phyloP scores from a whole-genome alignment of 192 early-diverging fungal species.

The Chytriomyces confervae region DNA sequence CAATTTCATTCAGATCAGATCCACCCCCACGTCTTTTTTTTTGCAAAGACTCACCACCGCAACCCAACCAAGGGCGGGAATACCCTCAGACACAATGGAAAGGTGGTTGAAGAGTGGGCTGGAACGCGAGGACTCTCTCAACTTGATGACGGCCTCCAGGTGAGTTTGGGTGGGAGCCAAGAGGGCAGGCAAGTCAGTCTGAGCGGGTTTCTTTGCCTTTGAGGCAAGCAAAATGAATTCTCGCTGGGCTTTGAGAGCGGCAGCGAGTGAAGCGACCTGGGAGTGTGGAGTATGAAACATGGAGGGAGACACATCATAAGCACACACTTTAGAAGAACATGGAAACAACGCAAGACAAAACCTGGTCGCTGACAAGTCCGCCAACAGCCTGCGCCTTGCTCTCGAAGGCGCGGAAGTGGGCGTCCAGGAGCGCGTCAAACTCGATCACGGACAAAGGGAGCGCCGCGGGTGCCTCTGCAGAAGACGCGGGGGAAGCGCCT shows the following conservation, averaged over 20 bases:
- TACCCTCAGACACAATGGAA: slow-evolving; percentile 84
- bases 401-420: slow-evolving; percentile 47
- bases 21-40: slow-evolving; percentile 16
- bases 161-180: slow-evolving; percentile 72
- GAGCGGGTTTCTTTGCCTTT: slow-evolving; percentile 77
- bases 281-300: too few species aligned
- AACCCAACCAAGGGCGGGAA: slow-evolving; percentile 92
- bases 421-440: slow-evolving; percentile 60
- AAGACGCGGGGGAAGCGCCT: slow-evolving; percentile 19
- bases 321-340: too few species aligned
- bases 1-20: slow-evolving; percentile 22
- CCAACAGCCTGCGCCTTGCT: slow-evolving; percentile 55
- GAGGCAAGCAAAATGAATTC: slow-evolving; percentile 77
- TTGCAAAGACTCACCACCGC: slow-evolving; percentile 60
- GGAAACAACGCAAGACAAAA: slow-evolving; percentile 9
- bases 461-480: slow-evolving; percentile 29
- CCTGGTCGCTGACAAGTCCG: slow-evolving; percentile 71
- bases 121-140: slow-evolving; percentile 71
- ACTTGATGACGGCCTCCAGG: slow-evolving; percentile 66
- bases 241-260: slow-evolving; percentile 72
- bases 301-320: too few species aligned
- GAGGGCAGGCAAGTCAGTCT: slow-evolving; percentile 63
- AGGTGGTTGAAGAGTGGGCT: slow-evolving; percentile 80
- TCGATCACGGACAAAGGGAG: slow-evolving; percentile 58
- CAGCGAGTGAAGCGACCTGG: slow-evolving; percentile 64